Evolutionary conservation across 208 protist genomes (phyloP), one percentile per base, ranked within the genome.

Genomic region (Novymonas esmeraldas): DNA sequence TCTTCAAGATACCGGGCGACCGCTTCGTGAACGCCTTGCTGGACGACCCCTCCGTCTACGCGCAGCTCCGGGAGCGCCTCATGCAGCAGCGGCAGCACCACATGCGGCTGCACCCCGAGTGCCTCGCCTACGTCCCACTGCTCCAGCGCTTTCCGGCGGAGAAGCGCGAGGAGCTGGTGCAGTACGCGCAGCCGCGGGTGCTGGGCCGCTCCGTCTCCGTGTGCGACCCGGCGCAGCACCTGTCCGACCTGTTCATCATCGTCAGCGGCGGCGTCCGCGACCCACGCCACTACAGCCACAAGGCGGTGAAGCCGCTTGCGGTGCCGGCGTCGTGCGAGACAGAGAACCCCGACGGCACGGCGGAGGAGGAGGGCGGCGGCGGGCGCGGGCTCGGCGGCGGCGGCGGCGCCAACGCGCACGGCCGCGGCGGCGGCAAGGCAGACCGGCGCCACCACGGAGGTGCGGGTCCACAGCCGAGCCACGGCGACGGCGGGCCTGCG

Each of bases 171-270:
- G 50, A 77, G 28, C 69, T 96, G 26, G 77, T 78, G 38, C 59
- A 85, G 64, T 66, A 48, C 22, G 85, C 85, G 9, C 67, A 85
- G 46, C 78, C 87, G 7, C 69, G 81, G 49, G 82, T 95, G 3
- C 29, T 92, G 44, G 69, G 76, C 39, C 89, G 89, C 58, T 87
- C 76, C 38, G 49, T 76, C 22, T 71, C 87, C 18, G 51, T 94
- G 41, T 95, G 89, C 65, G 89, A 96, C 52, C 84, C 87, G 13
- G 82, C 78, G 24, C 92, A 91, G 52, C 48, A 64, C 38, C 58
- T 96, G 51, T 82, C 82, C 39, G 87, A 95, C 46, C 79, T 96
- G 28, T 90, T 81, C 70, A 58, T 96, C n/a, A 58, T 96, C 11
- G 76, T 81, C 9, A 46, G 34, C 20, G 89, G 89, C 24, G 67